Evolutionary conservation across 805 yeast genomes (phyloP), one percentile per base, ranked within the genome.

Genomic region (Ogataea neopini): DNA sequence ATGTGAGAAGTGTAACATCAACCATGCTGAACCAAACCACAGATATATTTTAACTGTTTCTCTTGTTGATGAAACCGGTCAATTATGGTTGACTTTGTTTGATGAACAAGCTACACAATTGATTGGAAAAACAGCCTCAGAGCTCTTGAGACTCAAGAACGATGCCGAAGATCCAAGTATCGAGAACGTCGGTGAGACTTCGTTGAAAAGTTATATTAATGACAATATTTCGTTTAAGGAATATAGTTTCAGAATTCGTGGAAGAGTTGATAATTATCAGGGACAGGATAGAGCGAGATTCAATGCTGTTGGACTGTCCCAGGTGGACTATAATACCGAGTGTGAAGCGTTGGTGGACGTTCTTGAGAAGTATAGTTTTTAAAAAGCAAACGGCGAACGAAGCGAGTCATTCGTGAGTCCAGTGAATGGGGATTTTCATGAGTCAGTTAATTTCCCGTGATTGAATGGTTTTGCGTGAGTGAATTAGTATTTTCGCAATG

Each of bases 1-100:
- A 66, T 94, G 99, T 73, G 98, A 91, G 64, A 86, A 85, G 65
- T 91, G 98, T 76, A 84, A 88, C 59, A 72, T 78, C 47, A 79
- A 78, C 52, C 84, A 80, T 61, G 73, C 77, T 2, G 76, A 74
- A 40, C 97, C 98, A 15, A 71, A 76, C 41, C 83, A 87, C 71
- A 79, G 98, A 65, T 94, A 87, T 58, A 82, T 90, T 44, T 66
- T 92, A 57, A 83, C 85, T n/a, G 66, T 82, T 39, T 80, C 88
- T 3, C 77, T 90, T n/a, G 75, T 83, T 60, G 99, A 94, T 66
- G 73, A 75, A 56, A 77, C 95, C 4, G 95, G 91, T 17, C 90
- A 86, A 64, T 64, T 90, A 50, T 90, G 97, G 95, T 70, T 88
- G 26, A 85, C 96, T 1, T 72, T 86, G 49, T 94, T 94, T 62